Percentiles rank a stretch among this genome's conserved stretches.
These are phyloP conservation scores for Hypoxylon crocopeplum DNA, from an alignment of 495 filamentous ascomycete genomes.

Conservation along the genomic window DNA sequence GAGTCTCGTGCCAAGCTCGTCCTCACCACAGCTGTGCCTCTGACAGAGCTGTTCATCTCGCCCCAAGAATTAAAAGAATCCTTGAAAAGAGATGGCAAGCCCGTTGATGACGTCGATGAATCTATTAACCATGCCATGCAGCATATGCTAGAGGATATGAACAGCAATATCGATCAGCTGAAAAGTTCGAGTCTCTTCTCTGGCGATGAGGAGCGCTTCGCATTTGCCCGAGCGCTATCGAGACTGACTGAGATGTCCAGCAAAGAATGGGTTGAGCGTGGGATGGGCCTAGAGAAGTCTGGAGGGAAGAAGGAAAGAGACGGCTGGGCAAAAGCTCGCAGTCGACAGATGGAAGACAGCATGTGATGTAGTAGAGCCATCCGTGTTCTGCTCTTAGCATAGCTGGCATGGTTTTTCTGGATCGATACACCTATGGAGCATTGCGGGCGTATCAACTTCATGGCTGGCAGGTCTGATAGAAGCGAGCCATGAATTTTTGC, in stretches of 20 bases:
- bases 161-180: conserved; percentile 82
- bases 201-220: conserved; percentile 96
- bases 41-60: conserved; percentile 89
- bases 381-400: conserved; percentile 2
- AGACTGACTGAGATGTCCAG: conserved; percentile 92
- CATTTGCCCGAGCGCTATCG: conserved; percentile 88
- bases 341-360: conserved; percentile 74
- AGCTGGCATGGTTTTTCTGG: conserved; percentile 12
- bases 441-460: background rate
- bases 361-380: conserved; percentile 55
- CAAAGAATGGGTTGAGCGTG: conserved; percentile 91
- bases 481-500: background rate
- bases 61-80: conserved; percentile 71
- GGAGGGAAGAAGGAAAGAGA: conserved; percentile 68
- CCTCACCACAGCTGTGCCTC: conserved; percentile 83
- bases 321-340: conserved; percentile 69
- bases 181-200: conserved; percentile 89
- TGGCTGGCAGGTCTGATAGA: background rate
- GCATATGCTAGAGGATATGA: conserved; percentile 91
- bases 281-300: conserved; percentile 67
- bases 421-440: conserved; percentile 1
- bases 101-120: conserved; percentile 51
- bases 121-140: conserved; percentile 83
- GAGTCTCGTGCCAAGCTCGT: conserved; percentile 89
- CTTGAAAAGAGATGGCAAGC: conserved; percentile 50